These are phyloP conservation scores for Candolleomyces eurysporus DNA, from an alignment of 768 basidiomycete species.

Conservation along the genomic window DNA sequence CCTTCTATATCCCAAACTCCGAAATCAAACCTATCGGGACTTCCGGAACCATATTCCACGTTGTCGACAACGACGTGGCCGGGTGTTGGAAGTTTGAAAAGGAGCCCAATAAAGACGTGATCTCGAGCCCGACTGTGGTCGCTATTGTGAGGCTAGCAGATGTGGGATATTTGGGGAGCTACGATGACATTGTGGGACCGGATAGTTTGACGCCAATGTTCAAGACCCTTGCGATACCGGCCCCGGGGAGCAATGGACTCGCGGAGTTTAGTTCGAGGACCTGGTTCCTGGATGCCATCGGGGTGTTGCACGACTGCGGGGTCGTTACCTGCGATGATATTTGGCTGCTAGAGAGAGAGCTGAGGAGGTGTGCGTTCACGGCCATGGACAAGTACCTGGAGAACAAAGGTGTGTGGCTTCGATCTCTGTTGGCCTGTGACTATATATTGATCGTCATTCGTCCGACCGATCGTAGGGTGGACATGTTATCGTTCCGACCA, in stretches of 20 bases:
- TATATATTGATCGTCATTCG: not conserved
- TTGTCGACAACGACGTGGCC: conserved; percentile 28
- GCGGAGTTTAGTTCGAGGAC: conserved; percentile 43
- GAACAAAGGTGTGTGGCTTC: conserved; percentile 34
- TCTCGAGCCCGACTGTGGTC: conserved; percentile 40
- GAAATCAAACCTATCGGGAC: conserved; percentile 37
- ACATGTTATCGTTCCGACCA: conserved; percentile 29
- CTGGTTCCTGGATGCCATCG: conserved; percentile 49
- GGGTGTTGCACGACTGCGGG: conserved; percentile 46
- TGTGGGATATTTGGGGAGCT: conserved; percentile 39
- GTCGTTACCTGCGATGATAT: conserved; percentile 48
- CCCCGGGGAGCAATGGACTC: conserved; percentile 20
- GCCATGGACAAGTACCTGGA: conserved; percentile 50
- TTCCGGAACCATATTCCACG: conserved; percentile 43
- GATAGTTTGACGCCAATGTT: conserved; percentile 44
- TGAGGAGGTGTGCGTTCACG: conserved; percentile 42
- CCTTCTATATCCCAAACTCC: conserved; percentile 45
- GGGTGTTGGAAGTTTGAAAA: conserved; percentile 40
- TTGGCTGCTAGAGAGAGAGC: conserved; percentile 46
- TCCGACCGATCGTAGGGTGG: conserved; percentile 24
- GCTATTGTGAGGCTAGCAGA: conserved; percentile 43
- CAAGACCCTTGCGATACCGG: conserved; percentile 39
- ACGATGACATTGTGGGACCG: conserved; percentile 40
- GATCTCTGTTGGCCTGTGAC: not conserved
- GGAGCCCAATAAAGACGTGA: conserved; percentile 30